Base-by-base conservation (phyloP, 1,284 basidiomycete species). In the Bjerkandera adusta region DNA sequence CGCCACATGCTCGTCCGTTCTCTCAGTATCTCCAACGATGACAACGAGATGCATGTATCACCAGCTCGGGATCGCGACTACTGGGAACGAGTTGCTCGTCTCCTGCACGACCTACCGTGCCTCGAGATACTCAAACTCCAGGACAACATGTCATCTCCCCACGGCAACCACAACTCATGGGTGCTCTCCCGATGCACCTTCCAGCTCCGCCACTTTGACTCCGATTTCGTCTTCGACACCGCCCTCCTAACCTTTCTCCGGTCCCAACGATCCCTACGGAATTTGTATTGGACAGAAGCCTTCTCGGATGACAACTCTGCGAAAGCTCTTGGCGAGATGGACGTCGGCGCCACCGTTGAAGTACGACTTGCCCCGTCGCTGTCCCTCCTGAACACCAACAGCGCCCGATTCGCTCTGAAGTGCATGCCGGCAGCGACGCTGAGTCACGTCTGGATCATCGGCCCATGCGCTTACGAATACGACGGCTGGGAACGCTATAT, bases 371-470 rank as follows among this genome's bases (percentile, higher is more conserved):
- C 43, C 12, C 47, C 50, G 20, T 36, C 43, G 10, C 21, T 52
- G 4, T 27, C 32, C 18, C 11, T 50, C 16, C 43, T 49, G 29
- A 43, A 50, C 32, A 49, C 54, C 36, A 45, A 52, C 44, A 45
- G 49, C 51, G 25, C 51, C 26, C 40, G 45, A 27, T 49, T 57
- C 39, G 48, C 50, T 20, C 22, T 46, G 21, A 49, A 40, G 20
- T 45, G 52, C 45, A 44, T 54, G 20, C 43, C 47, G 6, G 32
- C 27, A 13, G 41, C 37, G 5, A 43, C 38, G n/a, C 34, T 54
- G 13, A 54, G 40, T 13, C 52, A 54, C 32, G 34, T 54, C n/a
- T 54, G 52, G 52, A 47, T 54, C 18, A 44, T 40, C 29, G 52
- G 47, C 2, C 49, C 45, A 8, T 51, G 49, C 22, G 45, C 40